These are phyloP conservation scores for Pachyrhizus erosus DNA, from an alignment of 306 rosid genomes.

Conservation along the genomic window DNA sequence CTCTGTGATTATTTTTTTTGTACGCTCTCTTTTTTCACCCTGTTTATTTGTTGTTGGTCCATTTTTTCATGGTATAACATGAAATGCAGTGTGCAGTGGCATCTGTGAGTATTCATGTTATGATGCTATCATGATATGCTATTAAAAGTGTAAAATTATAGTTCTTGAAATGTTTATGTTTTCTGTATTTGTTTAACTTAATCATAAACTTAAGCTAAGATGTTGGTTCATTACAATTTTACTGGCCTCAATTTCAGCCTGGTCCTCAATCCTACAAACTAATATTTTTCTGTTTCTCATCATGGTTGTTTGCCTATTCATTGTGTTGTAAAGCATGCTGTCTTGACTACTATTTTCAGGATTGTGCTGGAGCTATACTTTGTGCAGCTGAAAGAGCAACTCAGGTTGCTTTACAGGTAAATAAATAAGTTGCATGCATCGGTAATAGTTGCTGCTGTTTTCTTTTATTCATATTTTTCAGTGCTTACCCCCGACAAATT, in stretches of 20 bases:
- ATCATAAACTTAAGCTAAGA: not conserved
- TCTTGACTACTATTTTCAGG: constrained; percentile 64
- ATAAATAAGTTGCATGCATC: constrained; percentile 5
- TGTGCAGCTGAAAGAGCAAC: constrained; percentile 95
- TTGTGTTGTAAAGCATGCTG: not conserved
- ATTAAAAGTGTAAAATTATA: not conserved
- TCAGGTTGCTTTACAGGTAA: constrained; percentile 92
- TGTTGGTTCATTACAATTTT: not conserved
- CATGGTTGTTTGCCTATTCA: not conserved
- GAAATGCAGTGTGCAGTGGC: not conserved
- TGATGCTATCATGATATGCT: not conserved
- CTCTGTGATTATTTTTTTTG: not conserved
- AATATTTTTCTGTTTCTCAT: not conserved
- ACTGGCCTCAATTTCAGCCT: not conserved
- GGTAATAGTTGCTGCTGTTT: not conserved
- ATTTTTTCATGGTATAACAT: not conserved
- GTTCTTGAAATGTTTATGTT: constrained; percentile 10
- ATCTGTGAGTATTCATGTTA: not conserved
- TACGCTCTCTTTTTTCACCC: not conserved
- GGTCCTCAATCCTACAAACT: constrained; percentile 19
- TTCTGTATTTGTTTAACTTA: not conserved
- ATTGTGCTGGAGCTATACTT: constrained; percentile 95
- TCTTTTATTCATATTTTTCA: not conserved
- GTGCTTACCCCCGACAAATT: not conserved
- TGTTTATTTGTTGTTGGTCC: not conserved